A percentile compares a stretch with the other conserved stretches of the same genome.
These are phyloP conservation scores for Rhodotorula kratochvilovae DNA, from an alignment of 768 basidiomycete species.

Conservation along the genomic window DNA sequence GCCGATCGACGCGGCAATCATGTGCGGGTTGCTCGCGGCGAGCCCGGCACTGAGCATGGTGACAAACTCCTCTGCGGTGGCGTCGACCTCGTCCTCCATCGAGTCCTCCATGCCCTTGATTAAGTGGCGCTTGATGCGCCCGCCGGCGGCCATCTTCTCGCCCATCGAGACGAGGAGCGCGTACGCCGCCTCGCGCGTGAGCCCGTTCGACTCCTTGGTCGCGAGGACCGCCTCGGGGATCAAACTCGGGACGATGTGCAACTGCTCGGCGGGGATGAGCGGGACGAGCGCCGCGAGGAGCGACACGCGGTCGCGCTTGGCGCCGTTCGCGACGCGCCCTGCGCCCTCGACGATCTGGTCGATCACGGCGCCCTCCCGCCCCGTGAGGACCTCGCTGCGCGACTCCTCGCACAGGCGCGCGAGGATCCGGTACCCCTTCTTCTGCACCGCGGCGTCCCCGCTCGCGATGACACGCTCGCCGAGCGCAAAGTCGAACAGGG, in stretches of 20 bases:
- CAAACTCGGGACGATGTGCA: slow-evolving; percentile 80
- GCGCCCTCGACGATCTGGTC: slow-evolving; percentile 62
- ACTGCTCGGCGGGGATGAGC: slow-evolving; percentile 61
- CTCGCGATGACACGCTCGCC: slow-evolving; percentile 64
- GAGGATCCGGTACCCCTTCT: slow-evolving; percentile 87
- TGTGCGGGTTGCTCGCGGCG: slow-evolving; percentile 88
- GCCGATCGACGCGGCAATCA: slow-evolving; percentile 96
- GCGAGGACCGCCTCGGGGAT: slow-evolving; percentile 91
- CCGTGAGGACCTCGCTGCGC: slow-evolving; percentile 47
- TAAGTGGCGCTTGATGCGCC: slow-evolving; percentile 68
- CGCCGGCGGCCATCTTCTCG: slow-evolving; percentile 80
- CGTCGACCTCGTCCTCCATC: slow-evolving; percentile 56
- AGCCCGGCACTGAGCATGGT: slow-evolving; percentile 95
- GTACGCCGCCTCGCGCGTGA: slow-evolving; percentile 80
- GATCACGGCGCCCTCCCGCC: slow-evolving; percentile 59
- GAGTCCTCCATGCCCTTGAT: slow-evolving; percentile 70
- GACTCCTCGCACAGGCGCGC: slow-evolving; percentile 63
- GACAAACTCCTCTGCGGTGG: slow-evolving; percentile 68
- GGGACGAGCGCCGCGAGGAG: slow-evolving; percentile 68
- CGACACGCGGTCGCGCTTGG: slow-evolving; percentile 85
- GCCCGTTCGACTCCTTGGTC: slow-evolving; percentile 95
- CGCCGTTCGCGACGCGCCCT: slow-evolving; percentile 67
- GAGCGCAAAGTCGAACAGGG: slow-evolving; percentile 47
- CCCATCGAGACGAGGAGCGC: slow-evolving; percentile 88
- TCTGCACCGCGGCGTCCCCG: slow-evolving; percentile 83